Evolutionary conservation across 192 early-diverging fungal species (phyloP).

Genomic region (Backusella tarrabulga): DNA sequence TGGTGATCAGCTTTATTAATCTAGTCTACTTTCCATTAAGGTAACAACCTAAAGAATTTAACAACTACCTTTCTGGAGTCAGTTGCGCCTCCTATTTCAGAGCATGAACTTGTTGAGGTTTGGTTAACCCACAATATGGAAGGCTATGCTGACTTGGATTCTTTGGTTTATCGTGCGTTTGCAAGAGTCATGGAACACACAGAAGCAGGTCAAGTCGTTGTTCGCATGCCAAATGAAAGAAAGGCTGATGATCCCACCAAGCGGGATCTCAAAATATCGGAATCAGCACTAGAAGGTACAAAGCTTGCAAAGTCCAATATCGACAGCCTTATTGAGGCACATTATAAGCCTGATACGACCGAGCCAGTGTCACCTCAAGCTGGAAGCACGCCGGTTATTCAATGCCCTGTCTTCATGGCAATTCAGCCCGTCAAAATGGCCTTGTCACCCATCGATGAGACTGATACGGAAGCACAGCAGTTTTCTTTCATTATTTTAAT

Average conservation of each 20-base stretch:
- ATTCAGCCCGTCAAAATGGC: conserved; percentile 47
- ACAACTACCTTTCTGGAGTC: conserved; percentile 51
- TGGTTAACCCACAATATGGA: conserved; percentile 57
- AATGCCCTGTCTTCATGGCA: conserved; percentile 57
- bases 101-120: conserved; percentile 58
- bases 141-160: conserved; percentile 49
- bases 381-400: conserved; percentile 35
- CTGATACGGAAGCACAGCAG: conserved; percentile 19
- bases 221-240: conserved; percentile 37
- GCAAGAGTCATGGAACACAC: conserved; percentile 57
- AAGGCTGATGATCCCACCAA: conserved; percentile 9
- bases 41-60: conserved; percentile 45
- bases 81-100: conserved; percentile 56
- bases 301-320: conserved; percentile 57
- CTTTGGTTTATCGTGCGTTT: conserved; percentile 50
- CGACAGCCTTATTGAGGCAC: conserved; percentile 50
- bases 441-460: conserved; percentile 37
- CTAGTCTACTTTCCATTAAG: background rate
- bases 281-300: conserved; percentile 48
- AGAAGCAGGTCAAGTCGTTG: conserved; percentile 55
- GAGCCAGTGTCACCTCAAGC: background rate
- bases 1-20: background rate
- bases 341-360: conserved; percentile 35
- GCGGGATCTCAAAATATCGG: conserved; percentile 53
- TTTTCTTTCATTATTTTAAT: conserved; percentile 43